Evolutionary conservation across 2,329 filamentous ascomycete genomes (phyloP), one percentile per base, ranked within the genome.

Genomic region (Fusarium xylarioides): DNA sequence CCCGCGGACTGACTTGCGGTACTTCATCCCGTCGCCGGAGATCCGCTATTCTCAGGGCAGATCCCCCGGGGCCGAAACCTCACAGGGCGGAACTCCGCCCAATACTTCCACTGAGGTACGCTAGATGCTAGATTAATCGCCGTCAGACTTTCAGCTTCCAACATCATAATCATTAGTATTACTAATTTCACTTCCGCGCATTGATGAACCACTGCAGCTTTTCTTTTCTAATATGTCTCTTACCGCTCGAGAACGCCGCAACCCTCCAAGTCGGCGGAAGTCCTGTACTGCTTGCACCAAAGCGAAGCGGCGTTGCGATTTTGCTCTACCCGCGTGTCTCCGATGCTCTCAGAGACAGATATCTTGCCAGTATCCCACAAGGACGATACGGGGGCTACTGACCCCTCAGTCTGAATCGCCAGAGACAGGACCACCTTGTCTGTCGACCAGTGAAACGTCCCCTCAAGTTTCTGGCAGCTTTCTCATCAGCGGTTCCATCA

Each of bases 271-370:
- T 9, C 79, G 85, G 63, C 86, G 88, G 52, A 90, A 89, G 79
- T 87, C 89, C 7, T 91, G 89, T 74, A 81, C 83, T 7, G 84
- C 85, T 32, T 91, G 89, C 80, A 88, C 85, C 53, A 86, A 84
- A 73, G 84, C 88, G 30, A 91, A 90, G 78, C 84, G 89, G 19
- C 86, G 86, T 53, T 91, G 89, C 77, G 86, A 88, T 71, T 83
- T 87, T 42, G 83, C 82, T 23, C 76, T 83, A 19, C 89, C 88
- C 4, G 76, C 82, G 18, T 91, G 89, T 73, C 79, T 84, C 21
- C 84, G 89, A 47, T 91, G 89, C 75, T 76, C 79, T 1, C 84
- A 85, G 63, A 84, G 87, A 34, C 79, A 80, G 4, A 77, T 90
- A 2, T 55, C 76, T 1, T 91, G 89, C 78, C 75, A 82, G 9